Evolutionary conservation across 2,329 filamentous ascomycete species (phyloP), one percentile per base, ranked within the genome.

Genomic region (Phaeosphaeriaceae sp.): DNA sequence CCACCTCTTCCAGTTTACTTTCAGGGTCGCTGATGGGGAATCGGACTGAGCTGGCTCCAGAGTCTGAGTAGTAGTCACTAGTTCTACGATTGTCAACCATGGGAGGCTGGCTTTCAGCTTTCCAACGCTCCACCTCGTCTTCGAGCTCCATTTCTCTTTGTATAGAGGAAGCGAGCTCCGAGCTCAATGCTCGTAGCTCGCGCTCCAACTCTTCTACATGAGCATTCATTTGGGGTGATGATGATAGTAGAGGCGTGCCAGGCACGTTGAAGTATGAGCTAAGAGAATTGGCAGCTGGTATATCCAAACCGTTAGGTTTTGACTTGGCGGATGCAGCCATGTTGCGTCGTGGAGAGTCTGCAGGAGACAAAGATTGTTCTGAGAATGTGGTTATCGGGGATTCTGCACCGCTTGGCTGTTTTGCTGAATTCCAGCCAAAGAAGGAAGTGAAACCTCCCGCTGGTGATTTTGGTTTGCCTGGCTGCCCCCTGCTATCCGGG

Each of bases 31-130:
- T 87, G 53, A 82, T 77, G 1, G 88, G 87, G 66, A 87, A 88
- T 65, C 91, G 89, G 44, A 90, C 83, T 1, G 91, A 93, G 72
- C 91, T 93, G 49, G 90, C 88, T 26, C 94, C 94, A 5, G 92
- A 96, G 72, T 99, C 94, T 2, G 94, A 99, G 72, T 94, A 99
- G 76, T 99, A 97, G 75, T 99, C 94, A 75, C 94, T 97, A 8
- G 90, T 95, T 52, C 93, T 84, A 70, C 89, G 88, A 56, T 83
- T 86, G 21, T 81, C 68, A n/a, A 79, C 78, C 68, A 72, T 80
- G 75, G 66, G 81, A 67, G 74, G 85, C 81, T 72, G 80, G 56
- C 81, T 81, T 66, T 97, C 92, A n/a, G 85, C 78, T 71, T 97
- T 92, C 61, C 96, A 77, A 49, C 89, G 83, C 60, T 99, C 94